Conservation (phyloP, 805 yeast genomes). For the Saccharomyces kudriavzevii region DNA sequence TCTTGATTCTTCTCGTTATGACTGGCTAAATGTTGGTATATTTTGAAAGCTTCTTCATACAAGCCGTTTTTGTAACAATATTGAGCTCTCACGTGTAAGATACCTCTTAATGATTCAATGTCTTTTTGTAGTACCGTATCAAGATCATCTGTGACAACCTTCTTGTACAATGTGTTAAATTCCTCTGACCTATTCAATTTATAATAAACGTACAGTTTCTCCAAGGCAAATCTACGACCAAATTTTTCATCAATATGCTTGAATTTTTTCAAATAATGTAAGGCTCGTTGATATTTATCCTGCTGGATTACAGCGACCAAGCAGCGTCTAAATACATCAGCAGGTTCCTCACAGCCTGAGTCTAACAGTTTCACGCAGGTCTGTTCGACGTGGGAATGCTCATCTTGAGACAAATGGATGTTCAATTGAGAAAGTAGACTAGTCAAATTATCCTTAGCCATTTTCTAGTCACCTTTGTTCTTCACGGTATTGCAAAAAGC, state of each 20-base stretch:
- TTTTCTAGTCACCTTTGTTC: background rate
- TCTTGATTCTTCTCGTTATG: constrained; percentile 31
- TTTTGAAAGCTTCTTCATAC: constrained; percentile 39
- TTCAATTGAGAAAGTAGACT: constrained; percentile 21
- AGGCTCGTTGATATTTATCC: constrained; percentile 52
- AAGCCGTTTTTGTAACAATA: constrained; percentile 45
- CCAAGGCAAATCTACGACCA: constrained; percentile 36
- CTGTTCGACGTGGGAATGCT: constrained; percentile 22
- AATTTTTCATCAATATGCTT: constrained; percentile 32
- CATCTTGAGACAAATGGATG: constrained; percentile 26
- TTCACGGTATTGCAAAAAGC: too few species aligned
- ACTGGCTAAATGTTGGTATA: constrained; percentile 43
- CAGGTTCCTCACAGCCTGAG: constrained; percentile 16
- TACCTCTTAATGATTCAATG: constrained; percentile 29
- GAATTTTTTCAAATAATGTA: constrained; percentile 35
- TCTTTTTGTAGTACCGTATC: constrained; percentile 6
- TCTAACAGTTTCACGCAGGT: constrained; percentile 20
- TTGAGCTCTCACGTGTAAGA: constrained; percentile 46
- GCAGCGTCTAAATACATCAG: constrained; percentile 34
- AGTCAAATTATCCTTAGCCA: constrained; percentile 22
- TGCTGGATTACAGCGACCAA: constrained; percentile 56
- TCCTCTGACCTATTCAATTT: constrained; percentile 37
- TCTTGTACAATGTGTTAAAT: constrained; percentile 21
- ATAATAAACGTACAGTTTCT: constrained; percentile 55
- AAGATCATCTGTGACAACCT: constrained; percentile 11